These are phyloP conservation scores for Margaritispora aquatica DNA, from an alignment of 495 filamentous ascomycete genomes.

Conservation along the genomic window DNA sequence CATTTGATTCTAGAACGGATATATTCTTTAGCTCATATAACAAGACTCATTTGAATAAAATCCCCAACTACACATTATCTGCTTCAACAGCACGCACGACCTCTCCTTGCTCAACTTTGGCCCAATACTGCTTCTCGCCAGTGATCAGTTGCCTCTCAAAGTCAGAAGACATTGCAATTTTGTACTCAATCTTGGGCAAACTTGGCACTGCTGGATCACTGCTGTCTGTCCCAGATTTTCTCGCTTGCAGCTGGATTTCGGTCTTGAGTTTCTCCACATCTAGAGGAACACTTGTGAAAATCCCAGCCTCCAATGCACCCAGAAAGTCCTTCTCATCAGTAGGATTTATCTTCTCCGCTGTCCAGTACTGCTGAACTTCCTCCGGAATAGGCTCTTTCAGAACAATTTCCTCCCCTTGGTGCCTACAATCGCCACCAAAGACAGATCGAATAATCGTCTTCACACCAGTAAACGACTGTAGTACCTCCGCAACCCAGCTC, in stretches of 20 bases:
- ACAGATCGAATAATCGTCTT: background rate
- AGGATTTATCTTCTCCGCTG: background rate
- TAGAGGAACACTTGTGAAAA: background rate
- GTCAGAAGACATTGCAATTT: background rate
- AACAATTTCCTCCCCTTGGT: background rate
- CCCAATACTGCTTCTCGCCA: background rate
- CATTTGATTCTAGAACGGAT: too few species aligned
- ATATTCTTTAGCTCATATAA: too few species aligned
- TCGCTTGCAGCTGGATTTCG: background rate
- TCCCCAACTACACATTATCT: background rate
- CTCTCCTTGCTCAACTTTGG: background rate
- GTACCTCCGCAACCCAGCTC: background rate
- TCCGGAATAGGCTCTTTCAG: background rate
- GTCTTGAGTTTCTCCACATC: background rate
- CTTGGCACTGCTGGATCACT: background rate
- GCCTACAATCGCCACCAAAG: background rate
- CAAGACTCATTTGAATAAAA: too few species aligned
- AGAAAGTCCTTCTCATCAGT: background rate
- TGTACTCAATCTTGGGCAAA: background rate
- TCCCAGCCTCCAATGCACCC: background rate
- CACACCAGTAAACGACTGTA: background rate
- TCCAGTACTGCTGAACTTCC: background rate
- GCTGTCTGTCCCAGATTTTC: background rate
- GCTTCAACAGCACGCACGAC: background rate
- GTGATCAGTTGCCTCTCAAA: background rate